Evolutionary conservation across 805 yeast genomes (phyloP).

Genomic region (Isabelozyma rhagii): DNA sequence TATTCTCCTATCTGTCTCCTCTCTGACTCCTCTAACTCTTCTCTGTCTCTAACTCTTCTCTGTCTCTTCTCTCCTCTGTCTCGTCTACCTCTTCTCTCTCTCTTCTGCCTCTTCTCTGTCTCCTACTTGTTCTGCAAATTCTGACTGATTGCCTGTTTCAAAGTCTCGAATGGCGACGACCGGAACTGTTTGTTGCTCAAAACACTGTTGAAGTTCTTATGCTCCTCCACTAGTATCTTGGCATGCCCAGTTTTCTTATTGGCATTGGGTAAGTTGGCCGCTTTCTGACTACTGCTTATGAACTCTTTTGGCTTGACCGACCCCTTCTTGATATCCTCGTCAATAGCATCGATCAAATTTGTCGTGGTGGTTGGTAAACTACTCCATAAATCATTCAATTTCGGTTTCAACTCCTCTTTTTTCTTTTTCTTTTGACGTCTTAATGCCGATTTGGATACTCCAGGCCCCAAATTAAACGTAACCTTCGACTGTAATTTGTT

Average conservation of each 20-base stretch:
- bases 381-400: slow-evolving; percentile 59
- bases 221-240: slow-evolving; percentile 55
- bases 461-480: slow-evolving; percentile 34
- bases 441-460: slow-evolving; percentile 62
- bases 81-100: no score
- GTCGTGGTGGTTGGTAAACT: slow-evolving; percentile 42
- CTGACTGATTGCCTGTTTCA: slow-evolving; percentile 51
- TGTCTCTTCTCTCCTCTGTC: background rate
- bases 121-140: slow-evolving; percentile 11
- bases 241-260: slow-evolving; percentile 38
- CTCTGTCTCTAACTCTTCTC: no score
- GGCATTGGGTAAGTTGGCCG: slow-evolving; percentile 50
- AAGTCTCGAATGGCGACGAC: slow-evolving; percentile 60
- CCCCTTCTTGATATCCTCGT: background rate
- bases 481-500: slow-evolving; percentile 22
- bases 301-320: slow-evolving; percentile 8
- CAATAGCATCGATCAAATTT: slow-evolving; percentile 9
- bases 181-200: slow-evolving; percentile 54
- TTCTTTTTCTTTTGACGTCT: slow-evolving; percentile 61
- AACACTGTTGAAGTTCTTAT: slow-evolving; percentile 54
- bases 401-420: slow-evolving; percentile 63
- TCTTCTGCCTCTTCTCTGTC: background rate
- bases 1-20: no score
- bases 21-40: no score
- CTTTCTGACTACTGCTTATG: slow-evolving; percentile 18